Percentiles rank a stretch among this genome's conserved stretches.
Evolutionary conservation across 2,329 filamentous ascomycete species (phyloP).

Genomic region (Raffaelea deltoideospora): DNA sequence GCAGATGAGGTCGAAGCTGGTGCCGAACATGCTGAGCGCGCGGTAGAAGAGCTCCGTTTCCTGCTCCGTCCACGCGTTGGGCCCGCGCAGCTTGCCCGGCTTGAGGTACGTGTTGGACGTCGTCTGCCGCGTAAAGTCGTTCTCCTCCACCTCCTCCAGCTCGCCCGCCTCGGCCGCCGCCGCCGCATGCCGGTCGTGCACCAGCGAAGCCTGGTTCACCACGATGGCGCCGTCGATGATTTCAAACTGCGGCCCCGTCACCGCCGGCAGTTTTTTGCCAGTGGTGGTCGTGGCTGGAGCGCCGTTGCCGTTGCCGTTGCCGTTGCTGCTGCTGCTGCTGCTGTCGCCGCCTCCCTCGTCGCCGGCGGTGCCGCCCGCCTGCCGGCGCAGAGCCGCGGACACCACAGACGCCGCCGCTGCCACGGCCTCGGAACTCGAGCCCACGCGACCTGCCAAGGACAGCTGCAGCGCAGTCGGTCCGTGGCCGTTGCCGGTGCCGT

Average conservation of each 20-base stretch:
- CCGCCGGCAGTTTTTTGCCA: constrained; percentile 12
- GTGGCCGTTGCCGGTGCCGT: too few relatives aligned
- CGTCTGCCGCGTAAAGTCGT: constrained; percentile 59
- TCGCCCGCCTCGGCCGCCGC: constrained; percentile 35
- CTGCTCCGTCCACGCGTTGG: constrained; percentile 54
- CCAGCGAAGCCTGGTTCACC: constrained; percentile 50
- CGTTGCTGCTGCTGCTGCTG: neutral
- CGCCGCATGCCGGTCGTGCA: constrained; percentile 53
- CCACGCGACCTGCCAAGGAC: too few relatives aligned
- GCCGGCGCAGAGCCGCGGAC: constrained; percentile 1
- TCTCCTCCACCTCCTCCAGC: constrained; percentile 55
- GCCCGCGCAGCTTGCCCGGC: constrained; percentile 44
- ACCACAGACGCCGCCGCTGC: constrained; percentile 4
- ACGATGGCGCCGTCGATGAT: constrained; percentile 61
- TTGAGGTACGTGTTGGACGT: constrained; percentile 53
- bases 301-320: neutral
- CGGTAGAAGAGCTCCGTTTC: constrained; percentile 65
- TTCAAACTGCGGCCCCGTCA: constrained; percentile 38
- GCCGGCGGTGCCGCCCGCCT: neutral
- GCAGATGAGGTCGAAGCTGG: constrained; percentile 68
- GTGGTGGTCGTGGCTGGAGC: too few relatives aligned
- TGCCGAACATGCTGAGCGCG: constrained; percentile 61
- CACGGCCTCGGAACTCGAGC: too few relatives aligned
- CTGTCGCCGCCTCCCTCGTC: too few relatives aligned
- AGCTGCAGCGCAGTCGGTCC: too few relatives aligned